These are phyloP conservation scores for Ophiostoma fasciatum DNA, from an alignment of 2,329 filamentous ascomycete species.

Conservation along the genomic window DNA sequence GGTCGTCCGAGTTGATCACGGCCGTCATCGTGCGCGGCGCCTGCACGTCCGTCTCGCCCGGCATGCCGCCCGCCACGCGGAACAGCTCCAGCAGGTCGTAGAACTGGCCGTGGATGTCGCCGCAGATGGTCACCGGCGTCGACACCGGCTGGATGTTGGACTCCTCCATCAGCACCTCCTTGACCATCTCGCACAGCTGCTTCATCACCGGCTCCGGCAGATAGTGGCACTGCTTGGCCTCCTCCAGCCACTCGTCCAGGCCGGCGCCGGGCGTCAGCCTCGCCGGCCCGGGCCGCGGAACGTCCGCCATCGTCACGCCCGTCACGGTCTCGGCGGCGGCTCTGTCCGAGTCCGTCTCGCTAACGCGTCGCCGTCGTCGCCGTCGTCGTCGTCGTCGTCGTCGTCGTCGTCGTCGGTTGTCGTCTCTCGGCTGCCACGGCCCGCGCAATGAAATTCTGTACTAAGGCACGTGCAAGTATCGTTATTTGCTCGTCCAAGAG, in stretches of 20 bases:
- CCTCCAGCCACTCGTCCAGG: conserved; percentile 90
- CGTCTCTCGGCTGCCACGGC: no score
- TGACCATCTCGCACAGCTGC: conserved; percentile 95
- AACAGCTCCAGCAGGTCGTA: conserved; percentile 97
- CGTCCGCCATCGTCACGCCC: conserved; percentile 30
- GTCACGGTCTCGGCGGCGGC: no score
- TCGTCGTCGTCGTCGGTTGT: not conserved
- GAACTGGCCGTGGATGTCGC: conserved; percentile 97
- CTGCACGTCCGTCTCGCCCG: conserved; percentile 61
- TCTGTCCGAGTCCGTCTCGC: no score
- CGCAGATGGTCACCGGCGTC: conserved; percentile 91
- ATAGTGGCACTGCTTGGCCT: conserved; percentile 95
- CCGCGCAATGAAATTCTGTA: no score
- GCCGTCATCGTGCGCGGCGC: conserved; percentile 52
- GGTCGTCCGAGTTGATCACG: conserved; percentile 76
- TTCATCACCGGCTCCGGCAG: conserved; percentile 96
- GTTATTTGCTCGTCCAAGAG: no score
- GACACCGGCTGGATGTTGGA: conserved; percentile 98
- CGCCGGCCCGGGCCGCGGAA: conserved; percentile 84
- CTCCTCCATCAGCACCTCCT: conserved; percentile 98
- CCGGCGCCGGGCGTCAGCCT: conserved; percentile 71
- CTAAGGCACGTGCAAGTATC: no score
- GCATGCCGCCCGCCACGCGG: conserved; percentile 91
- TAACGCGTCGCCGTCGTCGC: not conserved
- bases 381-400: not conserved